Evolutionary conservation across 2,329 filamentous ascomycete species (phyloP).

Genomic region (Verticillium albo-atrum): DNA sequence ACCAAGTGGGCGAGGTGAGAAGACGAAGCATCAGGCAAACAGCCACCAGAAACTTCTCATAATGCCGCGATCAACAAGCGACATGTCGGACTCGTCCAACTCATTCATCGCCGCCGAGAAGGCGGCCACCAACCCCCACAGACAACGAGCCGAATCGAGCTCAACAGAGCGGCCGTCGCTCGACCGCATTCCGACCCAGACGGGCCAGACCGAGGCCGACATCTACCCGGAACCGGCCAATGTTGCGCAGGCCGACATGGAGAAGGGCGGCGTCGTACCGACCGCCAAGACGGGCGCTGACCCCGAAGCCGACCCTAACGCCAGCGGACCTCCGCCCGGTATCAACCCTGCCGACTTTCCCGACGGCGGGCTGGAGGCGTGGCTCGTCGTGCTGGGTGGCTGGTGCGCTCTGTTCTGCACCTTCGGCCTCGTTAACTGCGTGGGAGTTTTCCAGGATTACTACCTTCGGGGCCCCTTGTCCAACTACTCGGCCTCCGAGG

Average conservation of each 20-base stretch:
- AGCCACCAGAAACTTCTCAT: neutral
- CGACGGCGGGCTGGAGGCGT: conserved; percentile 19
- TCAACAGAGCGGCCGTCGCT: conserved; percentile 13
- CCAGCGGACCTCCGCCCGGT: neutral
- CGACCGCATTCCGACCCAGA: conserved; percentile 24
- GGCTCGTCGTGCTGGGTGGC: conserved; percentile 20
- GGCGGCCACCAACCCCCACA: conserved; percentile 2
- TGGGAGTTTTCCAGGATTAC: conserved; percentile 41
- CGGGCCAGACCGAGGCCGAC: conserved; percentile 28
- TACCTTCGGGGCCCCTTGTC: conserved; percentile 31
- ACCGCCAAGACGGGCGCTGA: neutral
- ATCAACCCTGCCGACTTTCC: conserved; percentile 4
- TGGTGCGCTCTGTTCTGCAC: conserved; percentile 14
- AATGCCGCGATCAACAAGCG: conserved; percentile 5
- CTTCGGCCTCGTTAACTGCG: conserved; percentile 35
- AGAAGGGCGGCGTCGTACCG: conserved; percentile 20
- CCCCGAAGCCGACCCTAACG: neutral
- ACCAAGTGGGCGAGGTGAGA: neutral
- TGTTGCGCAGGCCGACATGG: conserved; percentile 25
- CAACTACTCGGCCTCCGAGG: conserved; percentile 26
- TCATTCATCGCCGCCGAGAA: conserved; percentile 10
- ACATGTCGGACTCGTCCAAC: conserved; percentile 10
- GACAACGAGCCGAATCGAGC: conserved; percentile 6
- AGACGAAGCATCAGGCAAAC: neutral
- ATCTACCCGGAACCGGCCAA: conserved; percentile 24